Evolutionary conservation across 2,329 filamentous ascomycete genomes (phyloP).

Genomic region (Botrytis hyacinthi): DNA sequence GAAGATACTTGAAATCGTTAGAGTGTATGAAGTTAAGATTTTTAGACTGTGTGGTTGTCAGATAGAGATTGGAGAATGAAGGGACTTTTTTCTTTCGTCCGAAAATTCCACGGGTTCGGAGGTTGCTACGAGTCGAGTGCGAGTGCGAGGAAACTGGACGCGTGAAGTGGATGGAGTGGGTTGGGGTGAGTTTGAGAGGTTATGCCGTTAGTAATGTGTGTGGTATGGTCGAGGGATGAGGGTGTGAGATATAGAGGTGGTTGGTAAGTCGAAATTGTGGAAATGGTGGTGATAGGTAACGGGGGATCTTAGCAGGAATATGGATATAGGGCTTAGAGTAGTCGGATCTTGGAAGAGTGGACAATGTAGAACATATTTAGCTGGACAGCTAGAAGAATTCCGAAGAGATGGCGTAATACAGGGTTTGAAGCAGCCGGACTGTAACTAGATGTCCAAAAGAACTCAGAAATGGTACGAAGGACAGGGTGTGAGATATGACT

Average conservation of each 20-base stretch:
- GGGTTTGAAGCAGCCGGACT: background rate
- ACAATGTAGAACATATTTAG: background rate
- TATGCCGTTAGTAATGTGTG: background rate
- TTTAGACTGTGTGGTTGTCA: background rate
- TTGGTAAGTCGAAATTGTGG: background rate
- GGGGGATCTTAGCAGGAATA: constrained; percentile 30
- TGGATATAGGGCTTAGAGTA: constrained; percentile 23
- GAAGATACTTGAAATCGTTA: background rate
- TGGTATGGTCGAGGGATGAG: background rate
- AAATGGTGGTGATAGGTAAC: background rate
- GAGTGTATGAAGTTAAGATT: background rate
- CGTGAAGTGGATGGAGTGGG: background rate
- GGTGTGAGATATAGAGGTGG: background rate
- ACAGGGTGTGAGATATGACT: background rate
- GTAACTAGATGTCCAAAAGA: background rate
- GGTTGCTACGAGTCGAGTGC: background rate
- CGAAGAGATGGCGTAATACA: background rate
- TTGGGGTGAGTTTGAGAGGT: background rate
- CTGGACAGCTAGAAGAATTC: constrained; percentile 13
- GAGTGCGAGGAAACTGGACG: background rate
- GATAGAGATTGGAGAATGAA: background rate
- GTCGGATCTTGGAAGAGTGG: background rate
- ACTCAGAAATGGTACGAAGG: background rate
- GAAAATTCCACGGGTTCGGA: background rate
- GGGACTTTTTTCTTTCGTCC: background rate